These are phyloP conservation scores for Tubosaeta brunneosetosa DNA, from an alignment of 768 basidiomycete species.

Conservation along the genomic window DNA sequence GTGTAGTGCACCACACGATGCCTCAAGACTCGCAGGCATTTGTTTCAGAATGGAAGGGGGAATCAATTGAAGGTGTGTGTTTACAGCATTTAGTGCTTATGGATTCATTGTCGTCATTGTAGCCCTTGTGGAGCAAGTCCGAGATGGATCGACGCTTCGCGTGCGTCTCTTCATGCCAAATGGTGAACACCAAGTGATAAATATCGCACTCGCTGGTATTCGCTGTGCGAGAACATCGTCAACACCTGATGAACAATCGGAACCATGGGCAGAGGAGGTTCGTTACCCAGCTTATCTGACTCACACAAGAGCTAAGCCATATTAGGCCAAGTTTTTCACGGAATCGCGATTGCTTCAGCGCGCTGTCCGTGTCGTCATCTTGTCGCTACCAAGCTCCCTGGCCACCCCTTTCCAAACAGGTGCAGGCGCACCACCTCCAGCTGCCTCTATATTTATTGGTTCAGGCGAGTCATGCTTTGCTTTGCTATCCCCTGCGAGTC, in stretches of 20 bases:
- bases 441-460: constrained; percentile 88
- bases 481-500: not conserved
- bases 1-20: constrained; percentile 78
- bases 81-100: not conserved
- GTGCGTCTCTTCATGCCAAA: constrained; percentile 85
- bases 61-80: constrained; percentile 71
- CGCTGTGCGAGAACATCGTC: constrained; percentile 66
- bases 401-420: constrained; percentile 76
- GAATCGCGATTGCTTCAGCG: constrained; percentile 84
- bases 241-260: constrained; percentile 72
- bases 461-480: constrained; percentile 44
- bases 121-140: constrained; percentile 93
- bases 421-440: constrained; percentile 48
- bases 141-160: constrained; percentile 88
- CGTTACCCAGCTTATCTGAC: constrained; percentile 17
- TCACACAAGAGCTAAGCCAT: constrained; percentile 2
- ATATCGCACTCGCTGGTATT: constrained; percentile 80
- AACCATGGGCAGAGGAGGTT: constrained; percentile 89
- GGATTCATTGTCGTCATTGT: constrained; percentile 6
- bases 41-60: constrained; percentile 89
- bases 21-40: constrained; percentile 86
- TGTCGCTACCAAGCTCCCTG: constrained; percentile 74
- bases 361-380: constrained; percentile 66
- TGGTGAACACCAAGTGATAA: constrained; percentile 86
- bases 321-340: constrained; percentile 87